These are phyloP conservation scores for Kluyveromyces starmeri DNA, from an alignment of 805 yeast species.

Conservation along the genomic window DNA sequence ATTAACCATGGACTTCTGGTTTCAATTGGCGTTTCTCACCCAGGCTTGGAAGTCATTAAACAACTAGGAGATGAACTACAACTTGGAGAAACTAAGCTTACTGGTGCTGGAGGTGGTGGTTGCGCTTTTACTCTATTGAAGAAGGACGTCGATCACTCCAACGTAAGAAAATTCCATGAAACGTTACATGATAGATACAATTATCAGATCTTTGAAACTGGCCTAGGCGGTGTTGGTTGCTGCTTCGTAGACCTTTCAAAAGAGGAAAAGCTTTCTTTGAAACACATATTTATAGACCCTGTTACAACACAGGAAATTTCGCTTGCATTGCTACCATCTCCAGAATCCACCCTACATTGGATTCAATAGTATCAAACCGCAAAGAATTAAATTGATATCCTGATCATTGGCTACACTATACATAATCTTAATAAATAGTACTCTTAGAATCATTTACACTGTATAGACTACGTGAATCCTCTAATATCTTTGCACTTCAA, in stretches of 20 bases:
- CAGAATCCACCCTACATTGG: slow-evolving; percentile 12
- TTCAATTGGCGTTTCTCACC: slow-evolving; percentile 87
- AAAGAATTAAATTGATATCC: too few relatives aligned
- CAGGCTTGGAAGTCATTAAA: slow-evolving; percentile 72
- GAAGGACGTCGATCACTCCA: slow-evolving; percentile 32
- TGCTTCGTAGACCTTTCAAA: slow-evolving; percentile 21
- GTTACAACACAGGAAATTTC: slow-evolving; percentile 10
- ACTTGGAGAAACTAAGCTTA: slow-evolving; percentile 83
- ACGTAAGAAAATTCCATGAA: slow-evolving; percentile 27
- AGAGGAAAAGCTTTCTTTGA: slow-evolving; percentile 5
- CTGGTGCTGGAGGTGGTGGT: slow-evolving; percentile 99
- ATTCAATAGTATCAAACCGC: slow-evolving; percentile 4
- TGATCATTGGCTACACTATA: too few relatives aligned
- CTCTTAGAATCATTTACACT: too few relatives aligned
- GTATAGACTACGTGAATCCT: too few relatives aligned
- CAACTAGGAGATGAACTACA: slow-evolving; percentile 50
- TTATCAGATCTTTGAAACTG: slow-evolving; percentile 68
- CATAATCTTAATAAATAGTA: too few relatives aligned
- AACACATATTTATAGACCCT: slow-evolving; percentile 10
- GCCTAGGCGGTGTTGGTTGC: slow-evolving; percentile 88
- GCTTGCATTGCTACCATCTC: slow-evolving; percentile 13
- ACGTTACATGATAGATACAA: slow-evolving; percentile 36
- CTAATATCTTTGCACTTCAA: too few relatives aligned
- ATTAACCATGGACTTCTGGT: slow-evolving; percentile 84
- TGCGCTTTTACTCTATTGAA: slow-evolving; percentile 84